Evolutionary conservation across 257 asterid species (phyloP).

Genomic region (Solanum corneliomulleri): DNA sequence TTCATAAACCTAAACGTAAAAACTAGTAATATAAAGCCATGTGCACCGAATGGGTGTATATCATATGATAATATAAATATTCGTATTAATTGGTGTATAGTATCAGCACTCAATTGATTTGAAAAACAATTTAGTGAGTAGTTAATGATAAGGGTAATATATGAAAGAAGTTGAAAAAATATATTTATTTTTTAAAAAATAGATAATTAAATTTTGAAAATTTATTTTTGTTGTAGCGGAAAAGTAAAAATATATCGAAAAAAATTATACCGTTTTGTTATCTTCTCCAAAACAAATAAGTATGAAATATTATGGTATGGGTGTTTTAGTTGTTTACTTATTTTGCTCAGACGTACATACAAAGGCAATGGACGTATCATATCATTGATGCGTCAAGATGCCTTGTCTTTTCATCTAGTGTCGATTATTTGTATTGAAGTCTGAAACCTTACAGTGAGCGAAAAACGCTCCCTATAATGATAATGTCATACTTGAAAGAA

Average conservation of each 20-base stretch:
- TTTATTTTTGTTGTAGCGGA: not conserved
- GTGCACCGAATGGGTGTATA: not conserved
- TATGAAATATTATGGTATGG: not conserved
- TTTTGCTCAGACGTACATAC: not conserved
- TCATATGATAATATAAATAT: not conserved
- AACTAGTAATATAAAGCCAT: not conserved
- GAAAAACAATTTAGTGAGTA: not conserved
- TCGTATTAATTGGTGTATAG: not conserved
- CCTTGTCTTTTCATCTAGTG: not conserved
- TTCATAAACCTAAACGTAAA: not conserved
- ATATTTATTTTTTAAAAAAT: not conserved
- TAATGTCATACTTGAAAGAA: too few relatives aligned
- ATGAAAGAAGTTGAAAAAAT: not conserved
- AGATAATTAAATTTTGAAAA: not conserved
- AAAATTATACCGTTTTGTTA: not conserved
- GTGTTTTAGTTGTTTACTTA: not conserved
- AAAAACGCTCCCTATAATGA: too few relatives aligned
- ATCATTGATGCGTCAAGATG: not conserved
- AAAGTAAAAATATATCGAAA: not conserved
- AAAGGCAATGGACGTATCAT: not conserved
- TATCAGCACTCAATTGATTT: not conserved
- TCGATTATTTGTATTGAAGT: too few relatives aligned
- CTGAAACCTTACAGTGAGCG: fast-evolving
- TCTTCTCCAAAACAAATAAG: not conserved
- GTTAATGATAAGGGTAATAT: not conserved